A percentile compares a stretch with the other conserved stretches of the same genome.
phyloP scores from a whole-genome alignment of 176 grass and related monocot genomes.

The Triticum aestivum region IWGSC_CS_RefSeq_v2.1 NC_057807.1:318834860-318835359 shows the following conservation, averaged over 20 bases:
- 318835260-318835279: too few species aligned
- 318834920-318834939: not conserved
- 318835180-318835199: too few species aligned
- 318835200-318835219: too few species aligned
- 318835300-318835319: not conserved
- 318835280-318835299: not conserved
- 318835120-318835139: not conserved
- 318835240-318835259: too few species aligned
- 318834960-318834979: not conserved
- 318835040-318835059: not conserved
- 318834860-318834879: not conserved
- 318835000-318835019: not conserved
- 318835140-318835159: too few species aligned
- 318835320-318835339: not conserved
- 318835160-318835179: too few species aligned
- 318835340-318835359: not conserved
- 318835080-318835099: not conserved
- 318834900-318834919: not conserved
- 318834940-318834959: not conserved
- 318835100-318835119: not conserved
- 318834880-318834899: not conserved
- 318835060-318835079: not conserved
- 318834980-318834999: not conserved
- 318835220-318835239: too few species aligned
- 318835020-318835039: slow-evolving; percentile 3